Conservation (phyloP, 768 basidiomycete genomes). For the Kwoniella pini region DNA sequence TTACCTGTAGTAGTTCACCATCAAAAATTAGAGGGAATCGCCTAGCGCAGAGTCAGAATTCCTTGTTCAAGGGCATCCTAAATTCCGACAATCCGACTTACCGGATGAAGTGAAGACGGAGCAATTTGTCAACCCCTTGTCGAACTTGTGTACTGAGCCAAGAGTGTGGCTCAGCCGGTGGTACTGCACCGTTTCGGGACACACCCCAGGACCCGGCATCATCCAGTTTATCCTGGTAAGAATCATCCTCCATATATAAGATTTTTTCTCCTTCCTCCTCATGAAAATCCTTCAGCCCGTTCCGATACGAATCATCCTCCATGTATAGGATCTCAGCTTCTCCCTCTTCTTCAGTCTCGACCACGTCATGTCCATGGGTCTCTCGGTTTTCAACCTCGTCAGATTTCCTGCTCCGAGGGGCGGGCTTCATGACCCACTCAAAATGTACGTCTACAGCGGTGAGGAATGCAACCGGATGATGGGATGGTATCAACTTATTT, state of each 20-base stretch:
- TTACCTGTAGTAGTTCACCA: slow-evolving; percentile 15
- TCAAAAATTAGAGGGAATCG: slow-evolving; percentile 46
- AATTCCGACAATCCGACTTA: neutral
- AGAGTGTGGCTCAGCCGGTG: neutral
- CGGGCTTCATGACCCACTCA: slow-evolving; percentile 7
- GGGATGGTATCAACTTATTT: slow-evolving; percentile 17
- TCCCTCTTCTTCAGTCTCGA: too few relatives aligned
- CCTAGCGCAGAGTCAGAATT: slow-evolving; percentile 3
- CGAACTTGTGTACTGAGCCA: slow-evolving; percentile 23
- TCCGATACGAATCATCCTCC: too few relatives aligned
- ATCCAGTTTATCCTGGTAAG: too few relatives aligned
- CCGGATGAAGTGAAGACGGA: slow-evolving; percentile 17
- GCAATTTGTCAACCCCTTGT: slow-evolving; percentile 12
- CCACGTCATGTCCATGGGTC: slow-evolving; percentile 10
- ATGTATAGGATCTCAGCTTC: too few relatives aligned
- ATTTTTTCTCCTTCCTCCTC: too few relatives aligned
- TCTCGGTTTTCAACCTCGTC: neutral
- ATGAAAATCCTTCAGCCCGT: too few relatives aligned
- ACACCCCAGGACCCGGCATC: too few relatives aligned
- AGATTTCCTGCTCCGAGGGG: too few relatives aligned
- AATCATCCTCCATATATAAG: too few relatives aligned
- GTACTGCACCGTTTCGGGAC: too few relatives aligned
- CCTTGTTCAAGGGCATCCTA: neutral
- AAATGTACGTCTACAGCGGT: slow-evolving; percentile 12
- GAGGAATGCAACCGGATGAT: slow-evolving; percentile 21